Conservation (phyloP, 176 grass and related monocot genomes). For the Secale cereale region DNA sequence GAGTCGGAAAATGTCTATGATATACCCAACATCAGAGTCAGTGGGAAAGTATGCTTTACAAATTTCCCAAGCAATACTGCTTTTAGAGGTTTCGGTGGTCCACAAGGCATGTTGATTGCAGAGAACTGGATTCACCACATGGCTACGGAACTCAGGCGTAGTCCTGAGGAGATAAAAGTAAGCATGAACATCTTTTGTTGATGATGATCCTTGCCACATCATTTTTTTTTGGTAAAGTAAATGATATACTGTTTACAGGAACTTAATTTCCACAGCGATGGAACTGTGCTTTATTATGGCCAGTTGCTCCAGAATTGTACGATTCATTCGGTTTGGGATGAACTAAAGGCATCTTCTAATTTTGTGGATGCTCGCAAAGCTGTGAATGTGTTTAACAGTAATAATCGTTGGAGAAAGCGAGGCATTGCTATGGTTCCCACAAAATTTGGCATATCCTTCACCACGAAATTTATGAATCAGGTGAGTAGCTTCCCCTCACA, state of each 20-base stretch:
- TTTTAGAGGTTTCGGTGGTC: constrained; percentile 93
- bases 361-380: constrained; percentile 53
- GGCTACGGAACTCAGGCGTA: constrained; percentile 63
- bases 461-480: constrained; percentile 80
- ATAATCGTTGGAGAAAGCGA: constrained; percentile 83
- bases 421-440: constrained; percentile 89
- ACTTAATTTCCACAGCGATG: constrained; percentile 86
- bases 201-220: constrained; percentile 11
- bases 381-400: constrained; percentile 45
- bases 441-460: constrained; percentile 96
- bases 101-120: constrained; percentile 80
- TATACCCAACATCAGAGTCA: constrained; percentile 66
- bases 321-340: constrained; percentile 68
- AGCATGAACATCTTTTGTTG: constrained; percentile 3
- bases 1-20: constrained; percentile 87
- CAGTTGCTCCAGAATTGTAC: constrained; percentile 69
- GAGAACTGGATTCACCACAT: constrained; percentile 95
- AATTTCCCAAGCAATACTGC: constrained; percentile 97
- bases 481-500: constrained; percentile 24
- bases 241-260: constrained; percentile 46
- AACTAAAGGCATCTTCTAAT: constrained; percentile 85
- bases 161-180: constrained; percentile 81
- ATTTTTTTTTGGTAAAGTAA: neutral
- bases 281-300: constrained; percentile 68
- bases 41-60: constrained; percentile 84